Percentiles rank a stretch among this genome's conserved stretches.
Conservation (phyloP, 1,139 yeast genomes). For the Sugiyamaella xylanicola region DNA sequence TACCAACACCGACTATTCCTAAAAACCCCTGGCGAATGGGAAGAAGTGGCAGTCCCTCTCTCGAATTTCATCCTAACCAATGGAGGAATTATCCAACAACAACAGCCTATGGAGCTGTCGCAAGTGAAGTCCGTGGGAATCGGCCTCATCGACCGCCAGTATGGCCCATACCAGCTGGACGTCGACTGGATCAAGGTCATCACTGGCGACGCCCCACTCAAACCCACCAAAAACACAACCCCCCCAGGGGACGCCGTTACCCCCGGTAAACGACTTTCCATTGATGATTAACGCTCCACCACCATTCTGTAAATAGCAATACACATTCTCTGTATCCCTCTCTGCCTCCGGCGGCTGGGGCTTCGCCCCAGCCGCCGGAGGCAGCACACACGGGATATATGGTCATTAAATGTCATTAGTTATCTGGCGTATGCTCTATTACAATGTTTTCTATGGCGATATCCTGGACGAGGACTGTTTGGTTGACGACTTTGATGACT, state of each 20-base stretch:
- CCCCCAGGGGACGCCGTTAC: slow-evolving; percentile 12
- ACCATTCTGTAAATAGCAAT: background rate
- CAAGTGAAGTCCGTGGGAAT: slow-evolving; percentile 75
- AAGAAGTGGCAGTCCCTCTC: slow-evolving; percentile 75
- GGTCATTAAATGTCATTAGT: background rate
- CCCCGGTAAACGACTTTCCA: slow-evolving; percentile 34
- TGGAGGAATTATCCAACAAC: slow-evolving; percentile 78
- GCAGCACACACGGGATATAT: background rate
- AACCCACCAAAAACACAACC: slow-evolving; percentile 16
- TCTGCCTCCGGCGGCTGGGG: background rate
- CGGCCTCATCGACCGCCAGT: slow-evolving; percentile 76
- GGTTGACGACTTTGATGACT: slow-evolving; percentile 7
- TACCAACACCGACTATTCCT: slow-evolving; percentile 81
- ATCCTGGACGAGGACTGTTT: slow-evolving; percentile 5
- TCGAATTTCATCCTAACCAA: slow-evolving; percentile 80
- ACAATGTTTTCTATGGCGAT: slow-evolving; percentile 7
- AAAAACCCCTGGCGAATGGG: slow-evolving; percentile 79
- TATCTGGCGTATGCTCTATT: background rate
- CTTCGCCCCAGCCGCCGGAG: background rate
- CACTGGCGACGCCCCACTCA: slow-evolving; percentile 27
- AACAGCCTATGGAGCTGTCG: slow-evolving; percentile 61
- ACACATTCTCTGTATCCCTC: background rate
- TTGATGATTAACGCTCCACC: slow-evolving; percentile 27
- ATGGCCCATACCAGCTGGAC: slow-evolving; percentile 72
- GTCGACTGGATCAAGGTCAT: slow-evolving; percentile 71